Evolutionary conservation across 441 rosid species (phyloP).

Genomic region (Adansonia grandidieri): DNA sequence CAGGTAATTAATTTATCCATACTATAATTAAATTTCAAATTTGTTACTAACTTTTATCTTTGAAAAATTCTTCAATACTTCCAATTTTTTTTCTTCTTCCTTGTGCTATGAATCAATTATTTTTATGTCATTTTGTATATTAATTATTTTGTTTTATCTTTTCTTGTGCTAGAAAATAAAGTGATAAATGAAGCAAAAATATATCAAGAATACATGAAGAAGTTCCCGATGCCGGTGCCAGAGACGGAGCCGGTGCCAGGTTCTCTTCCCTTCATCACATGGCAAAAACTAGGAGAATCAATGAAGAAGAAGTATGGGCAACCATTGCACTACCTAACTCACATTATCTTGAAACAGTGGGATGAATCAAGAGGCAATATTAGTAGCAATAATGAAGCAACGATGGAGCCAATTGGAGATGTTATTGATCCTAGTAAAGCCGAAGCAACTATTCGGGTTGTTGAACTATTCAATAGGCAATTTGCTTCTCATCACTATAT

Average conservation of each 20-base stretch:
- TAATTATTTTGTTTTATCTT: neutral
- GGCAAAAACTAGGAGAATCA: conserved; percentile 33
- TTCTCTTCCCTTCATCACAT: neutral
- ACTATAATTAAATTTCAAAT: neutral
- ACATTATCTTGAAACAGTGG: conserved; percentile 30
- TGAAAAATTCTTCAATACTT: neutral
- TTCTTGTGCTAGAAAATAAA: neutral
- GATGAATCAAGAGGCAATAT: conserved; percentile 29
- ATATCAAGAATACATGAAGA: conserved; percentile 35
- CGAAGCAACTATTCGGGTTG: conserved; percentile 29
- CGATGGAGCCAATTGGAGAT: conserved; percentile 3
- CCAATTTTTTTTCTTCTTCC: neutral
- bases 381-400: neutral
- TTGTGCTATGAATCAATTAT: neutral
- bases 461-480: conserved; percentile 34
- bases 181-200: conserved; percentile 24
- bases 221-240: conserved; percentile 16
- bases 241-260: conserved; percentile 9
- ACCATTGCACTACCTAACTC: conserved; percentile 39
- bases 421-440: conserved; percentile 28
- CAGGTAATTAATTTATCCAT: neutral
- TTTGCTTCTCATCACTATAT: conserved; percentile 29
- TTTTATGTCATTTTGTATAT: neutral
- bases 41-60: neutral
- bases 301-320: conserved; percentile 32